Conservation (phyloP, 345 rosid genomes). For the Pistacia integerrima region DNA sequence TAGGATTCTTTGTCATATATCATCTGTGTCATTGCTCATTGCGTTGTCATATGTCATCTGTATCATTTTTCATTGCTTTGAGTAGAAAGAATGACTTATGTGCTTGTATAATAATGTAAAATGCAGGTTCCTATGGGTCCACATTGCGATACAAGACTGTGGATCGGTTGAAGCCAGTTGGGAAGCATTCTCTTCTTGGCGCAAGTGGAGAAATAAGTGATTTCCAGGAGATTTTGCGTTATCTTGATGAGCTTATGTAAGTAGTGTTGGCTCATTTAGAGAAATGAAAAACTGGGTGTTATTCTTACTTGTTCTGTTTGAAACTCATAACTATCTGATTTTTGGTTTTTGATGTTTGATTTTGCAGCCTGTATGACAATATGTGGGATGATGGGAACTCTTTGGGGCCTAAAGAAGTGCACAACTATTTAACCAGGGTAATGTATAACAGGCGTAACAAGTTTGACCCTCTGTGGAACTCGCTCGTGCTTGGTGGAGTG, state of each 20-base stretch:
- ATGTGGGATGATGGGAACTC: constrained; percentile 99
- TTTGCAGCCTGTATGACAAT: constrained; percentile 82
- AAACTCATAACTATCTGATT: constrained; percentile 12
- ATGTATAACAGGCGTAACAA: constrained; percentile 98
- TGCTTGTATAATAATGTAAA: constrained; percentile 1
- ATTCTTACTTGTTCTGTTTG: neutral
- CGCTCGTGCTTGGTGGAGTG: constrained; percentile 95
- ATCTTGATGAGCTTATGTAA: constrained; percentile 94
- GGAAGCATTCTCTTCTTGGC: constrained; percentile 95
- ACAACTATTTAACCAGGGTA: constrained; percentile 86
- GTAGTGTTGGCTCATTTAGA: constrained; percentile 13
- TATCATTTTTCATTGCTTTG: neutral
- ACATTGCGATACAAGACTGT: constrained; percentile 90
- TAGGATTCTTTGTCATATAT: neutral
- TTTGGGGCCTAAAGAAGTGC: constrained; percentile 98
- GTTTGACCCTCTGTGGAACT: constrained; percentile 94
- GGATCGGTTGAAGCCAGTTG: constrained; percentile 82
- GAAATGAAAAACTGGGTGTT: neutral
- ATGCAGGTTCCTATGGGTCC: constrained; percentile 91
- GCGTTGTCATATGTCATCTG: neutral
- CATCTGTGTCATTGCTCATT: neutral
- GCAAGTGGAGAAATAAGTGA: constrained; percentile 98
- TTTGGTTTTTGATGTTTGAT: constrained; percentile 16
- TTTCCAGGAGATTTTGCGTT: constrained; percentile 88
- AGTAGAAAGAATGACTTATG: neutral